These are phyloP conservation scores for Volvox carteri DNA, from an alignment of 163 green algal genomes.

Conservation along the genomic window DNA sequence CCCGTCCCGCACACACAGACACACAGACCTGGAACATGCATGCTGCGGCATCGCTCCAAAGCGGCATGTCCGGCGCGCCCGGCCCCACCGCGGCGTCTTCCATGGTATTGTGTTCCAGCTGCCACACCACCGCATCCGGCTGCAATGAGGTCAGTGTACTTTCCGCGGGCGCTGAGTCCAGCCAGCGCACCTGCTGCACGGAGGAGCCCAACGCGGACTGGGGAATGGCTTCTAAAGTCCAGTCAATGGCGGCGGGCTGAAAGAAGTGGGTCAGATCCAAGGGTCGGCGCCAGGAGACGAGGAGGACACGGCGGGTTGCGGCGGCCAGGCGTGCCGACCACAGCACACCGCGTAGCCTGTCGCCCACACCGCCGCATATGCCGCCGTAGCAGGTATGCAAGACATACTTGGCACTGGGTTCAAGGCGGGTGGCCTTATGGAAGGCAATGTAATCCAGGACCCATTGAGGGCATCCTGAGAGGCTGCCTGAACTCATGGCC, in stretches of 20 bases:
- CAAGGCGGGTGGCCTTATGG: not conserved
- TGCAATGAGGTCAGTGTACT: not conserved
- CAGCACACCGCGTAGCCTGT: not conserved
- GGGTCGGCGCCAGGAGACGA: not conserved
- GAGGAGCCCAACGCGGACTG: not conserved
- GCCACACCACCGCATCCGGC: not conserved
- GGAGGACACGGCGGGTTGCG: not conserved
- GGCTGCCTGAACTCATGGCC: not conserved
- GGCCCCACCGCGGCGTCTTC: not conserved
- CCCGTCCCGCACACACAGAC: not conserved
- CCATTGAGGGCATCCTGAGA: not conserved
- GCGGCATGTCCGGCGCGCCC: not conserved
- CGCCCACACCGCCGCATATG: not conserved
- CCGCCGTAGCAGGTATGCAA: constrained; percentile 1
- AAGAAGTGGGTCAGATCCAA: constrained; percentile 1
- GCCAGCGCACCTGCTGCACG: not conserved
- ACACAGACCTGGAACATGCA: not conserved
- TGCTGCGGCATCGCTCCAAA: not conserved
- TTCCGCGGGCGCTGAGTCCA: not conserved
- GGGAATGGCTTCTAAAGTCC: not conserved
- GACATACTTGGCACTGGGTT: not conserved
- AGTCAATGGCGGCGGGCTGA: not conserved
- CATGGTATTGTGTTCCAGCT: constrained; percentile 12
- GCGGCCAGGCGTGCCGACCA: not conserved
- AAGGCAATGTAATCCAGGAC: not conserved